These are phyloP conservation scores for Tubosaeta sp. DNA, from an alignment of 768 basidiomycete genomes.

Conservation along the genomic window DNA sequence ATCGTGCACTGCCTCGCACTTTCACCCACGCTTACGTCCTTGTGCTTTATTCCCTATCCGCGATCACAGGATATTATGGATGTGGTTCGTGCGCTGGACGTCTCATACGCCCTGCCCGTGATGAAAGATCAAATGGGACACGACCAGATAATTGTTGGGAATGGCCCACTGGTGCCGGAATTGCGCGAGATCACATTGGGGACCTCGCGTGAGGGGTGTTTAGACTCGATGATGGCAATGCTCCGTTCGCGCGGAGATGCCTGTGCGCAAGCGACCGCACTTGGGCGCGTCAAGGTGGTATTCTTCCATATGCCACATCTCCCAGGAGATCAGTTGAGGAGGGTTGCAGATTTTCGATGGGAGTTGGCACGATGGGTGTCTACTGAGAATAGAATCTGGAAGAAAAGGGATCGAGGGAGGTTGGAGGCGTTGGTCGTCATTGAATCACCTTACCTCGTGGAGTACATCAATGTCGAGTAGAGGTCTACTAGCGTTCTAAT, in stretches of 20 bases:
- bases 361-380: not conserved
- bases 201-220: constrained; percentile 9
- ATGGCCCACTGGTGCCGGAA: constrained; percentile 1
- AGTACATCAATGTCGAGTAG: constrained; percentile 6
- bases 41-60: constrained; percentile 16
- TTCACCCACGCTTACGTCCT: constrained; percentile 7
- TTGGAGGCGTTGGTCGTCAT: constrained; percentile 7
- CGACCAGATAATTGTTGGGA: not conserved
- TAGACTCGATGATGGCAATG: constrained; percentile 10
- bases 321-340: not conserved
- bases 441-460: constrained; percentile 5
- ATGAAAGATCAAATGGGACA: not conserved
- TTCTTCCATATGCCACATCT: constrained; percentile 14
- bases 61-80: constrained; percentile 13
- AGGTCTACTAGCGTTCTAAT: no score
- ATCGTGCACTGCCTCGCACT: constrained; percentile 18
- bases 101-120: not conserved
- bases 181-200: constrained; percentile 16
- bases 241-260: constrained; percentile 6
- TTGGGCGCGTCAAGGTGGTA: constrained; percentile 6
- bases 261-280: not conserved
- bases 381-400: not conserved
- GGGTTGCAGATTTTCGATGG: not conserved
- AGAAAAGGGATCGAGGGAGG: not conserved
- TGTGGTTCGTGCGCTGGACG: constrained; percentile 4